A percentile compares a stretch with the other conserved stretches of the same genome.
phyloP scores from a whole-genome alignment of 768 basidiomycete genomes.

The Brasilioporus rufonigricans region DNA sequence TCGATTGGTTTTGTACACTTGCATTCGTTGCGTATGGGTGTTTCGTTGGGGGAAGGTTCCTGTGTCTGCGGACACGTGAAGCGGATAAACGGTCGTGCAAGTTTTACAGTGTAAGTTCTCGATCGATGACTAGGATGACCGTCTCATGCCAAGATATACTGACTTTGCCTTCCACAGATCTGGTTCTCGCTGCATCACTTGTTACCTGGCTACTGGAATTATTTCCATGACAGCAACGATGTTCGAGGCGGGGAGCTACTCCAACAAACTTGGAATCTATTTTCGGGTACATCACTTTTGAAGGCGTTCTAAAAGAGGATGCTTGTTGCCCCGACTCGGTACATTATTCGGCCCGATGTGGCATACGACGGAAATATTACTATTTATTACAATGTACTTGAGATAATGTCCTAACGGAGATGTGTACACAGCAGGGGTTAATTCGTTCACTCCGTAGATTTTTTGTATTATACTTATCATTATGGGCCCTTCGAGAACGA shows the following conservation, averaged over 20 bases:
- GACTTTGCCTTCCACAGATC: slow-evolving; percentile 17
- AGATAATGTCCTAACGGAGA: too few relatives aligned
- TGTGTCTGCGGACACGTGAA: slow-evolving; percentile 25
- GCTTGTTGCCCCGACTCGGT: too few relatives aligned
- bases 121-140: background rate
- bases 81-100: slow-evolving; percentile 37
- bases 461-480: background rate
- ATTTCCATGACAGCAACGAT: slow-evolving; percentile 19
- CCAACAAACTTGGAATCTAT: slow-evolving; percentile 12
- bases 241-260: slow-evolving; percentile 16
- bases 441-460: too few relatives aligned
- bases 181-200: slow-evolving; percentile 37
- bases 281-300: slow-evolving; percentile 12
- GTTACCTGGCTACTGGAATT: slow-evolving; percentile 38
- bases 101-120: slow-evolving; percentile 34
- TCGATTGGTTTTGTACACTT: slow-evolving; percentile 24
- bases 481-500: background rate
- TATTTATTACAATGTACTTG: too few relatives aligned
- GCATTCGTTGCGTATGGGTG: slow-evolving; percentile 33
- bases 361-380: too few relatives aligned
- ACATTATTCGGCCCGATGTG: background rate
- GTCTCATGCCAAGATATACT: background rate
- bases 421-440: too few relatives aligned
- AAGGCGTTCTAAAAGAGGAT: slow-evolving; percentile 1
- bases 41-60: slow-evolving; percentile 35